Evolutionary conservation across 805 yeast genomes (phyloP), one percentile per base, ranked within the genome.

Genomic region (Limtongozyma cylindracea): DNA sequence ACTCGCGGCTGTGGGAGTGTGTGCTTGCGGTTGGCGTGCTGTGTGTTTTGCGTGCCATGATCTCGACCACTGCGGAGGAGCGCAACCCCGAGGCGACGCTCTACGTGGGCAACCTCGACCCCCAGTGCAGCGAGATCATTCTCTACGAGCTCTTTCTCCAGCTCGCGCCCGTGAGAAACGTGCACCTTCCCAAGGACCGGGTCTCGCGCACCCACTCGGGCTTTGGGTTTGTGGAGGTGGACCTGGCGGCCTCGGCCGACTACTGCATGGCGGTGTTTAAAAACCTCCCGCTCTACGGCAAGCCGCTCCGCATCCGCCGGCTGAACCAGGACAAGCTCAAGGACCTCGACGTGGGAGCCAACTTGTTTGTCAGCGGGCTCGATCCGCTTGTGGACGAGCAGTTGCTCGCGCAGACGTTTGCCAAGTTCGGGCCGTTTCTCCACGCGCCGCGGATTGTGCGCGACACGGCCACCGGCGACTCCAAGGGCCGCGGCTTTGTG

Each of bases 111-210:
- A 77, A 80, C 31, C 44, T 88, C 4, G 93, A 76, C 31, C 64
- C 69, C 1, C 57, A 60, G 21, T 91, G 67, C 4, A 64, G 67
- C 2, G 92, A 76, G 33, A 45, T 53, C 3, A 35, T 82, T 11
- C 41, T 88, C 14, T 76, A 69, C 35, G 98, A 88, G 40, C 54
- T 88, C 11, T 67, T 80, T 39, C 41, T 74, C 5, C 96, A 88
- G 40, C 68, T 77, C 19, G 80, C 84, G 1, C 92, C 93, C 0
- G 58, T 84, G 3, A 50, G 49, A 18, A 52, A 60, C 15, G 56
- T 88, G 4, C 57, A 69, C 27, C 49, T 88, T 29, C 95, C 95
- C 5, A 68, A 64, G 34, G 94, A 80, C 36, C 56, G 77, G 28
- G 52, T 80, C 4, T 43, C 63, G 14, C 61, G 61, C 27, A 48